Conservation (phyloP, 1,284 basidiomycete species). For the Trichosporon coremiiforme region DNA sequence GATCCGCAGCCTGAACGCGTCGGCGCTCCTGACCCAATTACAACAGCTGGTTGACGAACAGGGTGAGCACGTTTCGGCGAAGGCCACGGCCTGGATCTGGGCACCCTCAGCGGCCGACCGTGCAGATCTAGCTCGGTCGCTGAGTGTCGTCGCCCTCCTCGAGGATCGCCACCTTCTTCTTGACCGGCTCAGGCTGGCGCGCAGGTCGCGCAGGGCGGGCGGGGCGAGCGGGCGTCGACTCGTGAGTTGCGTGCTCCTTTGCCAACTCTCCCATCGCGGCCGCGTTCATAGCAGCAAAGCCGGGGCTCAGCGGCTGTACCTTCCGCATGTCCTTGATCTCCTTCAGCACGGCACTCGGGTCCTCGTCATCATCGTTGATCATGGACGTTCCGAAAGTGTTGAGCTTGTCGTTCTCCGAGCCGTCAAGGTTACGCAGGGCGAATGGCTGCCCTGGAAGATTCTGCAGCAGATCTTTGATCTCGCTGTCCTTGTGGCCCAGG, state of each 20-base stretch:
- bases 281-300: neutral
- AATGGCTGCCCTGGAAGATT: conserved; percentile 31
- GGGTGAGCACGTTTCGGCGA: neutral
- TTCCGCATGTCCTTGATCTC: conserved; percentile 7
- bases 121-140: neutral
- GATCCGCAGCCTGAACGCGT: conserved; percentile 7
- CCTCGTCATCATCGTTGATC: neutral
- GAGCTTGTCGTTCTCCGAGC: conserved; percentile 14
- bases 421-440: conserved; percentile 25
- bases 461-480: conserved; percentile 35
- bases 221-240: neutral
- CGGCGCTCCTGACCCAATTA: neutral
- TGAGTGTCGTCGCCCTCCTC: conserved; percentile 1
- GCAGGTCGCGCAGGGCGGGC: neutral
- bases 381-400: neutral
- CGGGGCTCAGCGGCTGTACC: neutral
- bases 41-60: too few relatives aligned
- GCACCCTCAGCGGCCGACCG: neutral
- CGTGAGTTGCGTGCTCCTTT: neutral
- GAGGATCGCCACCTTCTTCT: neutral
- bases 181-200: neutral
- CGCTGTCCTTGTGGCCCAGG: conserved; percentile 42
- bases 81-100: too few relatives aligned
- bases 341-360: neutral
- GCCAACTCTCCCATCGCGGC: neutral